A percentile compares a stretch with the other conserved stretches of the same genome.
These are phyloP conservation scores for Nicotiana undulata DNA, from an alignment of 257 asterid genomes.

Conservation along the genomic window DNA sequence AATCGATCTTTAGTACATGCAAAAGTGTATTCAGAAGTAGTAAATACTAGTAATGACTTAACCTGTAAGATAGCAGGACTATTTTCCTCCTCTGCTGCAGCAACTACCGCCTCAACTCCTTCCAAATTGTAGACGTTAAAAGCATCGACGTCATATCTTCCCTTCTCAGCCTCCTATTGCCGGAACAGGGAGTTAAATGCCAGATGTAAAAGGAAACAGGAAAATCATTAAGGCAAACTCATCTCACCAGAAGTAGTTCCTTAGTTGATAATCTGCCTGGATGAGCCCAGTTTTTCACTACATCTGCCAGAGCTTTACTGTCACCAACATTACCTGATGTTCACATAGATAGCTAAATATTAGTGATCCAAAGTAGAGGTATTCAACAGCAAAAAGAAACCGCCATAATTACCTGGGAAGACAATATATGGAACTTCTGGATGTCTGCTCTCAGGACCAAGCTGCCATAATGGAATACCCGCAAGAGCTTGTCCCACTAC, in stretches of 20 bases:
- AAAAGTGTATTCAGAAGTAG: background rate
- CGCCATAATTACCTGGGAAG: conserved; percentile 64
- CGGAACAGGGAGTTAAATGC: conserved; percentile 18
- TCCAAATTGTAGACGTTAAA: conserved; percentile 89
- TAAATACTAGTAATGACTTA: conserved; percentile 11
- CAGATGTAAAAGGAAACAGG: conserved; percentile 5
- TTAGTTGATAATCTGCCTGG: conserved; percentile 68
- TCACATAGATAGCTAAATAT: conserved; percentile 10
- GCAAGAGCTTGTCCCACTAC: conserved; percentile 91
- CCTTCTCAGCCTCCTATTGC: conserved; percentile 73
- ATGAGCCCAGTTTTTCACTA: conserved; percentile 68
- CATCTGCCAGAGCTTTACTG: conserved; percentile 77
- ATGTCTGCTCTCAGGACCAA: conserved; percentile 94
- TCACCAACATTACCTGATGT: conserved; percentile 94
- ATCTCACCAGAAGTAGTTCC: conserved; percentile 74
- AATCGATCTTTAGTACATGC: background rate
- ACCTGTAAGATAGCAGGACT: conserved; percentile 99
- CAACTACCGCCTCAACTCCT: conserved; percentile 90
- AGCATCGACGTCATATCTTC: conserved; percentile 92
- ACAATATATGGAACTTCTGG: conserved; percentile 93
- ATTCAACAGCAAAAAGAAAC: background rate
- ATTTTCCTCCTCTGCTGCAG: conserved; percentile 83
- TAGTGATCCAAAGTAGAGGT: background rate
- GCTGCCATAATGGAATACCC: conserved; percentile 96
- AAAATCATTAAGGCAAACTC: conserved; percentile 9